phyloP scores from a whole-genome alignment of 169 alveolate genomes.

The Cryptosporidium felis region DNA sequence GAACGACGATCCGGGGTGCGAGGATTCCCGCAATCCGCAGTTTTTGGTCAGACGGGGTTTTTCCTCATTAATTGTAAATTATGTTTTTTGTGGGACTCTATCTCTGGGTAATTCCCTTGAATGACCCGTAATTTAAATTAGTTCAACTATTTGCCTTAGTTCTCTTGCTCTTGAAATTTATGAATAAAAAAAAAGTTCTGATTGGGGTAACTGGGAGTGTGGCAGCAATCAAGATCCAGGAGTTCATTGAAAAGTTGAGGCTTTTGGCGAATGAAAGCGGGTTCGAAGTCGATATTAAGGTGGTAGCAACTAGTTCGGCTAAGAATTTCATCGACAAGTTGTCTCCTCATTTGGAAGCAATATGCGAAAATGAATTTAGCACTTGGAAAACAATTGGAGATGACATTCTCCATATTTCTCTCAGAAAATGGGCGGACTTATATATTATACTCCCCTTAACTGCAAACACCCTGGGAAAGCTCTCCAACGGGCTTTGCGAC shows the following conservation, averaged over 20 bases:
- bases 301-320: slow-evolving; percentile 77
- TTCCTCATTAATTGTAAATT: too few relatives aligned
- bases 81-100: too few relatives aligned
- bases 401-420: slow-evolving; percentile 78
- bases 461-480: slow-evolving; percentile 92
- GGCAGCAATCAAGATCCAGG: slow-evolving; percentile 86
- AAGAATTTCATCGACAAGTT: slow-evolving; percentile 72
- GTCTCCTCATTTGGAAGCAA: neutral
- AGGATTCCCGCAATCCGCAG: too few relatives aligned
- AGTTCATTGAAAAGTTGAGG: slow-evolving; percentile 74
- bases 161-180: too few relatives aligned
- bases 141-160: too few relatives aligned
- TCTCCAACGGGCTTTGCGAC: slow-evolving; percentile 91
- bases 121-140: too few relatives aligned
- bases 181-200: slow-evolving; percentile 73
- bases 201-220: slow-evolving; percentile 88
- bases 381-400: slow-evolving; percentile 82
- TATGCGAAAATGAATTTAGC: slow-evolving; percentile 82
- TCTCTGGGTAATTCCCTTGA: too few relatives aligned
- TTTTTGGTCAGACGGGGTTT: too few relatives aligned
- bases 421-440: slow-evolving; percentile 90
- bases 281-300: slow-evolving; percentile 74
- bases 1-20: too few relatives aligned
- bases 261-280: slow-evolving; percentile 19
- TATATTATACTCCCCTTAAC: slow-evolving; percentile 90